Base-by-base conservation (phyloP, 257 asterid genomes). In the Primulina huaijiensis region DNA sequence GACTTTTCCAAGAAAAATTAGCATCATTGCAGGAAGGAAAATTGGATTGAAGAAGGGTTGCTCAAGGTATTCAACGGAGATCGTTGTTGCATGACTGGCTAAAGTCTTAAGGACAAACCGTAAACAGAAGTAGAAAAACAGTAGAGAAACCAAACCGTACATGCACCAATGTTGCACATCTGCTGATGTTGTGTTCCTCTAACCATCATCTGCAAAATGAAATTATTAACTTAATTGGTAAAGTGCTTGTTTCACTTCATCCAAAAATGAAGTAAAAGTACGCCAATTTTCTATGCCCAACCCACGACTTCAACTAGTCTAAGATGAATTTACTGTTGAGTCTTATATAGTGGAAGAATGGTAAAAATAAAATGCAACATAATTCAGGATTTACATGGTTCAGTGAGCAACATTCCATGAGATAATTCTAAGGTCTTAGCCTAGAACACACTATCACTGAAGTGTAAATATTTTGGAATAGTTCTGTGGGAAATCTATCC, bases 131-230 rank as follows among this genome's bases (percentile, higher is more conserved):
- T 23, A 23, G 25, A 6, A 5, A 43, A 62, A 69, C 65, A 68
- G 66, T 62, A 35, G 40, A 10, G 30, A 53, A 33, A 53, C 23
- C 31, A 21, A 40, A 33, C n/a, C n/a, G n/a, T n/a, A n/a, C 37
- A 70, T 10, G 38, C 12, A 65, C 52, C 64, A 70, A 19, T 58
- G 21, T 35, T 37, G 23, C 67, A 30, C 23, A 20, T 67, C 76
- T 35, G 25, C 56, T 35, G n/a, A 20, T 75, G 40, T 52, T 16
- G 40, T 23, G 43, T 63, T 59, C 70, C 67, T 64, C 69, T 34
- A 61, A 37, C 37, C 62, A 2, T 60, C 72, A 66, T n/a, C 90
- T 83, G 83, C 81, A 79, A 73, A 75, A 68, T 21, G 70, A 64
- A 80, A 23, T 23, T 23, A 23, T 23, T 23, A 23, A 23, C 25